Percentiles rank a stretch among this genome's conserved stretches.
These are phyloP conservation scores for Rubroboletus pulcherrimus DNA, from an alignment of 768 basidiomycete species.

Conservation along the genomic window DNA sequence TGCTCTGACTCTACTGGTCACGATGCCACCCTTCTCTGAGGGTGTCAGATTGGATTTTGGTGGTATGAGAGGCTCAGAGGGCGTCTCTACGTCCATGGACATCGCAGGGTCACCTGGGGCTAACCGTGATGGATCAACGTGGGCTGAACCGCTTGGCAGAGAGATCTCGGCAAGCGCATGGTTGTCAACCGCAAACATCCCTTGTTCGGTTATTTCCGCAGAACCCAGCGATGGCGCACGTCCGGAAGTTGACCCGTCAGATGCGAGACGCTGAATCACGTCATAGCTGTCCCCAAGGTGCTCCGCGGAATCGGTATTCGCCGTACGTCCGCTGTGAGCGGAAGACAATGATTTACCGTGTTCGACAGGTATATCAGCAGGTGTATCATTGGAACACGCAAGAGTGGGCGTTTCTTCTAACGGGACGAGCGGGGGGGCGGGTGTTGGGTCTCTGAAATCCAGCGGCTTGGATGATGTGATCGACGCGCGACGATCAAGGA, in stretches of 20 bases:
- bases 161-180: constrained; percentile 10
- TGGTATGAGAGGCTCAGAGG: not conserved
- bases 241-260: constrained; percentile 26
- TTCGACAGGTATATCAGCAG: constrained; percentile 10
- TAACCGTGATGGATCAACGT: constrained; percentile 17
- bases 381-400: constrained; percentile 13
- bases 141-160: constrained; percentile 1
- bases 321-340: constrained; percentile 56
- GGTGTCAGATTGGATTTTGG: not conserved
- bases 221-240: constrained; percentile 26
- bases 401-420: constrained; percentile 44
- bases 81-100: constrained; percentile 2
- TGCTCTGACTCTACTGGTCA: constrained; percentile 51
- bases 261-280: constrained; percentile 53
- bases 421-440: constrained; percentile 59
- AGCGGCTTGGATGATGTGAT: constrained; percentile 34
- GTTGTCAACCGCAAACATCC: constrained; percentile 8
- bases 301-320: constrained; percentile 68
- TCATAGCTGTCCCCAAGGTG: constrained; percentile 63
- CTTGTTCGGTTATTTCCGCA: constrained; percentile 20
- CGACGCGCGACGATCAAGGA: constrained; percentile 56
- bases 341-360: constrained; percentile 40
- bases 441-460: constrained; percentile 79
- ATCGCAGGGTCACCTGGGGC: constrained; percentile 1
- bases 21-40: constrained; percentile 21